Evolutionary conservation across 106 monocot genomes (phyloP), one percentile per base, ranked within the genome.

Genomic region (Triglochin maritima): DNA sequence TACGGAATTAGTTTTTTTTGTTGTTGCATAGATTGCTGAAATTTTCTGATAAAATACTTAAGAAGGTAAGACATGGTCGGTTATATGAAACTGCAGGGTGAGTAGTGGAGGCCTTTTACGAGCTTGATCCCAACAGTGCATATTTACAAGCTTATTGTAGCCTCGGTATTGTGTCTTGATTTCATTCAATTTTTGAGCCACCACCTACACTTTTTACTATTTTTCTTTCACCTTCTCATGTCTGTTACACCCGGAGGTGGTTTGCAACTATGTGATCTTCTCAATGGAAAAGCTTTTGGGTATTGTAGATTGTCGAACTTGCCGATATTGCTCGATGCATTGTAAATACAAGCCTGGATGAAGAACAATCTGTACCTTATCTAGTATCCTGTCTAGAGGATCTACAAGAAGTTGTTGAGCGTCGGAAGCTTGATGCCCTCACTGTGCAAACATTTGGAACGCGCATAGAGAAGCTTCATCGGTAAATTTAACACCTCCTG

Each of bases 281-380:
- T 56, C 53, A 68, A 44, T 45, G 7, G 50, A 52, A 29, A 41
- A 17, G 17, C 17, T 41, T 66, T 66, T 56, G 5, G 7, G 4
- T 13, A 54, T 17, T 69, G 59, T 77, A 96, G 96, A 84, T 98
- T 42, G 54, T 70, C 80, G 98, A 91, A 71, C 88, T 98, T 78
- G 98, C 92, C 68, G 98, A 98, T 79, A 98, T 98, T 82, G 91
- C 98, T 77, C 79, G 88, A 48, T 98, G 98, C 65, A 82, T 92
- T 44, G 91, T 88, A 75, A 91, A 72, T 78, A 57, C 86, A 17
- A 50, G 86, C 5, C 46, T 89, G 46, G 83, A 96, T 79, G 98
- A 98, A 65, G 98, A 91, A 71, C 72, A 64, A 1, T 88, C 88
- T 11, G 65, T 86, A 50, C 70, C 78, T 47, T 89, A 84, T 66